Base-by-base conservation (phyloP, 441 rosid species). In the Mallotus japonicus region DNA sequence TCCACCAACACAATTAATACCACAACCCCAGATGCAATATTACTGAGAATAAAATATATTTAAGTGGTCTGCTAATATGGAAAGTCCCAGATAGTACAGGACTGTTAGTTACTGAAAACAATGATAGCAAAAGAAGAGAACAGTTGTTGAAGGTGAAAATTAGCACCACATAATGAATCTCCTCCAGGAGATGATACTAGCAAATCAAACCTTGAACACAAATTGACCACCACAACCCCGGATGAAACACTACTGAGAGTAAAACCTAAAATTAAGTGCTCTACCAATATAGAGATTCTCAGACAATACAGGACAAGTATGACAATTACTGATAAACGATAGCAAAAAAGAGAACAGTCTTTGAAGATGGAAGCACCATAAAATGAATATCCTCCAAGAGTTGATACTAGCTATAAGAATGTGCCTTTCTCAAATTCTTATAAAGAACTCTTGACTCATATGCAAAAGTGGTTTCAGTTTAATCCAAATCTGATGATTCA, bases 1-100 rank as follows among this genome's bases (percentile, higher is more conserved):
- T 51, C 32, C 14, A 53, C 34, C 61, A 67, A 34, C 62, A 67
- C 34, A 65, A 72, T 70, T 67, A 64, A 61, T 50, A 28, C 32
- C 32, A 28, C 32, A 8, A 5, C 46, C 7, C 7, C 8, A 42
- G 46, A 42, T 42, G 46, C 46, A 42, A 42, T 5, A 42, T 8
- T 42, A 42, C 7, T 42, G 8, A 42, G 46, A 42, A 5, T 8
- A 62, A 9, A 24, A 65, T 65, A 53, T 11, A 67, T 5, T 16
- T 14, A 1, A 14, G 19, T 50, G 3, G 12, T 15, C 4, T 5
- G 47, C 53, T 14, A 22, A 46, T 7, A 40, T 65, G 37, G 8
- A 11, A 5, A 19, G 32, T 22, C 13, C 67, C 67, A 16, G 3
- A 63, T 10, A 44, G 8, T 16, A 42, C 15, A 63, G 34, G 11